These are phyloP conservation scores for Anacardium occidentale DNA, from an alignment of 345 rosid genomes.

Conservation along the genomic window DNA sequence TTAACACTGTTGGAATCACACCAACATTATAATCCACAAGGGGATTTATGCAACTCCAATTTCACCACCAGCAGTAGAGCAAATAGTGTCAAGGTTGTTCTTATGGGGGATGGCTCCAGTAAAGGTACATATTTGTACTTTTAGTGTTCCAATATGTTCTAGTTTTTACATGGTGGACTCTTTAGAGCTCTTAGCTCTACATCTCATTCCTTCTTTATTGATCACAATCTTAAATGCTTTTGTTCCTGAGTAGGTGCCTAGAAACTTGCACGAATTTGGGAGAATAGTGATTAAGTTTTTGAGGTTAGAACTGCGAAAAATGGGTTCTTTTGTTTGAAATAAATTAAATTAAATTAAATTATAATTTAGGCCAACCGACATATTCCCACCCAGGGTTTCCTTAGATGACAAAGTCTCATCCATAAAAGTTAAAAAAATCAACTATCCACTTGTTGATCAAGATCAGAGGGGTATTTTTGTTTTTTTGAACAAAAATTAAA, in stretches of 20 bases:
- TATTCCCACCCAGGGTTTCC: too few species aligned
- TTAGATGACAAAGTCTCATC: too few species aligned
- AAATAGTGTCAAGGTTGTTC: constrained; percentile 86
- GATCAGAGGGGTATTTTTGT: too few species aligned
- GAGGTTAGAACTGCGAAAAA: constrained; percentile 81
- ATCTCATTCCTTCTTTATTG: background rate
- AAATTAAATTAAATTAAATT: too few species aligned
- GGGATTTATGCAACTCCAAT: constrained; percentile 97
- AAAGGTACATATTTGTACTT: constrained; percentile 48
- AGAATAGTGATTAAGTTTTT: constrained; percentile 93
- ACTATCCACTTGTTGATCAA: too few species aligned
- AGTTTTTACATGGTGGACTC: background rate
- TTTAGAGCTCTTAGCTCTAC: background rate
- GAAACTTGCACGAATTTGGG: constrained; percentile 84
- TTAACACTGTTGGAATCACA: too few species aligned
- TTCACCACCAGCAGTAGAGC: constrained; percentile 89
- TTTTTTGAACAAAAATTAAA: too few species aligned
- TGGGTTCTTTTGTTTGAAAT: too few species aligned
- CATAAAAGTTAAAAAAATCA: too few species aligned
- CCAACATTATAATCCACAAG: too few species aligned
- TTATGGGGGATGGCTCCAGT: constrained; percentile 92
- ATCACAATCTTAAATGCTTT: background rate
- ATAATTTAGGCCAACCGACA: too few species aligned
- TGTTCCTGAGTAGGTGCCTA: constrained; percentile 61
- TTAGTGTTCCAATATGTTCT: background rate